Evolutionary conservation across 495 filamentous ascomycete species (phyloP), one percentile per base, ranked within the genome.

Genomic region (Hypoxylon rickii): DNA sequence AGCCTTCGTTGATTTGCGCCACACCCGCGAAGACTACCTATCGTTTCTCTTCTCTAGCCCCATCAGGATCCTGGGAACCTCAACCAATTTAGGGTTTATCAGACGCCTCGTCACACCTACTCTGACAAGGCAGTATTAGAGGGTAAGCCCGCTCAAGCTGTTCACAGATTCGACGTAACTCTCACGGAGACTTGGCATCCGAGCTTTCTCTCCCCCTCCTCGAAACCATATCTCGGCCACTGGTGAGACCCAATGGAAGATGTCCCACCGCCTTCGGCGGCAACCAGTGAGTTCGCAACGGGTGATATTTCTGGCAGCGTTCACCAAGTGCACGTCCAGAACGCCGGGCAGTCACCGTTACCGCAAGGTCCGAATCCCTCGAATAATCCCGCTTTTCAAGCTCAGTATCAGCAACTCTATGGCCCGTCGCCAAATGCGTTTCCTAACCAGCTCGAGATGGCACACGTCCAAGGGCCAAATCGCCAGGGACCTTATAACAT

Each of bases 401-500:
- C 51, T 24, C 69, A 70, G 45, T 67, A 67, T 22, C 70, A 71
- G 29, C 70, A 71, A 16, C 61, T 67, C 20, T 67, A 70, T 38
- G 58, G 54, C 7, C 57, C 54, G 20, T 46, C 70, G 0, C 69
- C 65, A 36, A 71, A 70, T 58, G 52, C 67, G 2, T 75, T 74
- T 50, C 56, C 70, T 11, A 51, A 51, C 33, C 72, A 76, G 47
- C 54, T 76, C 51, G 70, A 75, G 12, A 71, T 71, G 68, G 31
- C 68, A 41, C 65, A 70, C 47, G 43, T 58, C 17, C 72, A 71
- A 47, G 64, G 54, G 6, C 52, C 51, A 21, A 16, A 32, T 12
- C 67, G 71, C 24, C 52, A 65, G 17, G 66, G 69, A 12, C 63
- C 68, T 17, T 77, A 73, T 58, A 73, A 73, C 52, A 74, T 78